These are phyloP conservation scores for Hyaloscypha variabilis DNA, from an alignment of 495 filamentous ascomycete species.

Conservation along the genomic window DNA sequence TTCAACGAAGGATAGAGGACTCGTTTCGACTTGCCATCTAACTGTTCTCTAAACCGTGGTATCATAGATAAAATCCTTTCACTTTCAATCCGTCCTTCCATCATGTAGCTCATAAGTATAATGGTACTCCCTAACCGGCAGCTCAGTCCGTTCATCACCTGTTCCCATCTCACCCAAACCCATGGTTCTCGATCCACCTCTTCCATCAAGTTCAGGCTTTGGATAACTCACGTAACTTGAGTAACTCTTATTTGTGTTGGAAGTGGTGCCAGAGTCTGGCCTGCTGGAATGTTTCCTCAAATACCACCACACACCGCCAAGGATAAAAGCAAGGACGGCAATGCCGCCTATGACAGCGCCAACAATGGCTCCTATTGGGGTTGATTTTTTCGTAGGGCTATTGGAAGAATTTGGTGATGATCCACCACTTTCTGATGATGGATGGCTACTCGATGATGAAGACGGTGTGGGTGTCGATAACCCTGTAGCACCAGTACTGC, in stretches of 20 bases:
- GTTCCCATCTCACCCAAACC: not conserved
- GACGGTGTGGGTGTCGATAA: too few relatives aligned
- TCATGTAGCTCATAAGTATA: too few relatives aligned
- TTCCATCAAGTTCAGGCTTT: not conserved
- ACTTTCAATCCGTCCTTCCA: too few relatives aligned
- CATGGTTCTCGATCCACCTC: not conserved
- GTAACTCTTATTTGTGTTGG: not conserved
- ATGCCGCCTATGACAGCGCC: constrained; percentile 1
- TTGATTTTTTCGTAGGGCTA: not conserved
- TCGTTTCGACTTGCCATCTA: too few relatives aligned
- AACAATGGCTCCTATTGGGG: not conserved
- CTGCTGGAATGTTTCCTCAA: not conserved
- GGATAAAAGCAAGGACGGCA: not conserved
- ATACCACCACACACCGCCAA: constrained; percentile 2
- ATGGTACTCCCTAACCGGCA: not conserved
- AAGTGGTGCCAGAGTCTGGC: not conserved
- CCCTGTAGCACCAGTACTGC: not conserved
- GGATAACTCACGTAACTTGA: too few relatives aligned
- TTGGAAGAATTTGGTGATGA: constrained; percentile 4
- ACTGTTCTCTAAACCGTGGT: too few relatives aligned
- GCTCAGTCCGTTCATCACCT: not conserved
- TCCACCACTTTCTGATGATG: not conserved
- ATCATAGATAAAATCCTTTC: too few relatives aligned
- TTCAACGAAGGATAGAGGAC: too few relatives aligned
- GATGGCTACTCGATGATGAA: not conserved